Conservation (phyloP, 2,329 filamentous ascomycete species). For the Aplosporella prunicola region DNA sequence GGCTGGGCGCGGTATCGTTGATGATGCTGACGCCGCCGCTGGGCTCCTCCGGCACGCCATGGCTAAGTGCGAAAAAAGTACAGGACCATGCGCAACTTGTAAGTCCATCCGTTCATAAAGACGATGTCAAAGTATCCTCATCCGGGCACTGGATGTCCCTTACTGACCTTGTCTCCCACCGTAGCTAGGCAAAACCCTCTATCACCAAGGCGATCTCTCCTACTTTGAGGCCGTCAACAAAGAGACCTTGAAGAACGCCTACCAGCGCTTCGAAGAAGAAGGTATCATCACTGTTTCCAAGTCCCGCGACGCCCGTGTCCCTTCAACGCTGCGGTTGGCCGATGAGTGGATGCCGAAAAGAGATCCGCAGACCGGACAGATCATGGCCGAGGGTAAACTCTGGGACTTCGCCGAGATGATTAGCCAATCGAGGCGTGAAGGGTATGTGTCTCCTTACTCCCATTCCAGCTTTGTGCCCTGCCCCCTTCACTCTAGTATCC, state of each 20-base stretch:
- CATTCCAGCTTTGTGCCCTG: not conserved
- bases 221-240: conserved; percentile 99
- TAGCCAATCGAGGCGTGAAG: conserved; percentile 71
- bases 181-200: conserved; percentile 86
- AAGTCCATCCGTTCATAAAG: conserved; percentile 9
- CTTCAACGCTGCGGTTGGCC: conserved; percentile 57
- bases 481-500: too few species aligned
- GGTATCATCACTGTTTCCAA: conserved; percentile 69
- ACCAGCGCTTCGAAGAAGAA: conserved; percentile 79
- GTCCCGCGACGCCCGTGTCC: conserved; percentile 52
- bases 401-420: conserved; percentile 93
- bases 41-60: conserved; percentile 31
- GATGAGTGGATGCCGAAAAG: conserved; percentile 65
- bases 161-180: too few species aligned
- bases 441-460: conserved; percentile 32
- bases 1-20: conserved; percentile 81
- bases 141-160: not conserved
- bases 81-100: conserved; percentile 76
- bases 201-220: conserved; percentile 91
- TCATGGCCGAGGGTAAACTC: conserved; percentile 63
- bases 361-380: conserved; percentile 48
- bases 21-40: conserved; percentile 73
- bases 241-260: conserved; percentile 91
- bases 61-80: conserved; percentile 68
- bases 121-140: too few species aligned